Base-by-base conservation (phyloP, 1,139 yeast genomes). In the Yamadazyma siamensis region DNA sequence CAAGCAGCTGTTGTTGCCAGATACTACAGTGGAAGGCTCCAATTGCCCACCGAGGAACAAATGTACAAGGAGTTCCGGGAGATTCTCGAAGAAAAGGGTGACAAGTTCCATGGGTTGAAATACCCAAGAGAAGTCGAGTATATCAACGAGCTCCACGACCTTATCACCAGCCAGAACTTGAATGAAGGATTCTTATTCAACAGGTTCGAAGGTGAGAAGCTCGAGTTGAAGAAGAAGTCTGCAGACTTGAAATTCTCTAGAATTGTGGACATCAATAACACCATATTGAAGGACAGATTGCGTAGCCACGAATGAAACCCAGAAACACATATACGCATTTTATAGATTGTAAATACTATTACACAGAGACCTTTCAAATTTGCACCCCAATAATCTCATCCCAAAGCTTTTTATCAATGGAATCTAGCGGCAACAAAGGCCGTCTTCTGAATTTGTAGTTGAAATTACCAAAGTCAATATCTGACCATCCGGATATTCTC, bases 1-100 rank as follows among this genome's bases (percentile, higher is more conserved):
- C 76, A 71, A 46, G 66, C 61, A 5, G 62, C 67, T 18, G 48
- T 65, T n/a, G 53, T 67, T 25, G 63, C 75, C 4, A 53, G 75
- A 27, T 61, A 57, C 3, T 53, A 56, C 31, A 56, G 66, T 21
- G 75, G 75, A 5, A 52, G 71, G 30, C 40, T 60, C 8, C 27
- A 35, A 7, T 47, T 71, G 18, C 77, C 77, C 1, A 29, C 53
- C 4, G 29, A 40, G 12, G 46, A 48, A 19, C 60, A 52, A 14
- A 70, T 68, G 71, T 15, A 30, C 3, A 15, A 32, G 6, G 46
- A 46, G 27, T 54, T 49, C 29, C 31, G 36, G 11, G 19, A 37
- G 8, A 57, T 60, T 31, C 28, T 56, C 8, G 36, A 28, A 7
- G 36, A 23, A 9, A 50, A 50, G 26, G 65, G 64, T 2, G 29